A percentile compares a stretch with the other conserved stretches of the same genome.
These are phyloP conservation scores for Aspergillus sp. DNA, from an alignment of 2,329 filamentous ascomycete genomes.

Conservation along the genomic window DNA sequence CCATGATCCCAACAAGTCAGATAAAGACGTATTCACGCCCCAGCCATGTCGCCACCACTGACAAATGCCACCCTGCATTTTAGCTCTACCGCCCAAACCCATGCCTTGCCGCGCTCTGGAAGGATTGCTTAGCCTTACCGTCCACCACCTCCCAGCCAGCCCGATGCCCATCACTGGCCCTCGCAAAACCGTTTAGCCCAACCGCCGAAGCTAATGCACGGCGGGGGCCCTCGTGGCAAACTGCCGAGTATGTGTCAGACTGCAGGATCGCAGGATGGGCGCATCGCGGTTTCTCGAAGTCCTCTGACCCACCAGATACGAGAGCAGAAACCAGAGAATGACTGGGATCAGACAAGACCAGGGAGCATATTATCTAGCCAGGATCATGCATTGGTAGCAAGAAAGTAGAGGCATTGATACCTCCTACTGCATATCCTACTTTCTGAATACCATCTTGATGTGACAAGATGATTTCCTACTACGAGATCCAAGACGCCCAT, in stretches of 20 bases:
- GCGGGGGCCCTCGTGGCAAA: background rate
- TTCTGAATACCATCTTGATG: background rate
- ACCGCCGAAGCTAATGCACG: background rate
- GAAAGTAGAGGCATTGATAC: background rate
- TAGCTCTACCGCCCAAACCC: background rate
- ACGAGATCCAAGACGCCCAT: background rate
- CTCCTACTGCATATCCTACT: background rate
- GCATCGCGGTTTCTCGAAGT: background rate
- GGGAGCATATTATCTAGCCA: background rate
- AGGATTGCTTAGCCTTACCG: background rate
- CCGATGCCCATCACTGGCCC: background rate
- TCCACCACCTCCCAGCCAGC: background rate
- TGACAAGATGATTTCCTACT: background rate
- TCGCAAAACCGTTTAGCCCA: background rate
- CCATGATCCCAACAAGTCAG: no score
- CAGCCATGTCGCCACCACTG: background rate
- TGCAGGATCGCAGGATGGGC: background rate
- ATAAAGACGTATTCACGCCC: no score
- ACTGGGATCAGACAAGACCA: background rate
- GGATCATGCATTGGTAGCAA: background rate
- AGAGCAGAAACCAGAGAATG: background rate
- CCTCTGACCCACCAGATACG: background rate
- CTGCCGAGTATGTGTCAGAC: no score
- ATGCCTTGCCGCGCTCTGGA: background rate
- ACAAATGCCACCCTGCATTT: background rate